Percentiles rank a stretch among this genome's conserved stretches.
Conservation (phyloP, 768 basidiomycete genomes). For the Russula griseocarnosa region DNA sequence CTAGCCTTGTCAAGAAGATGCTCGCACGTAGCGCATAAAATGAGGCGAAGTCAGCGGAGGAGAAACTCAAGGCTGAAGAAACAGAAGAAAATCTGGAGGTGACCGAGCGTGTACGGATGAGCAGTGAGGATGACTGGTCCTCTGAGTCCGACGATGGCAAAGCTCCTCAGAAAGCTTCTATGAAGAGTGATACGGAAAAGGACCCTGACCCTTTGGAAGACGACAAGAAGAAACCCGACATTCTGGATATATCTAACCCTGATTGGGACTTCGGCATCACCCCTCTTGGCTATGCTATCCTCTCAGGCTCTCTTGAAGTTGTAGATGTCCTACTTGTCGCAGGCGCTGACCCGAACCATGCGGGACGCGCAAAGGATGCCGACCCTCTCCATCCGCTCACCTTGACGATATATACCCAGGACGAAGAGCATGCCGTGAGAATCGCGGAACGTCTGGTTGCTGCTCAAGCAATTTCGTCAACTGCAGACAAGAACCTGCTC, state of each 20-base stretch:
- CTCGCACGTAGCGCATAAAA: conserved; percentile 45
- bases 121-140: conserved; percentile 29
- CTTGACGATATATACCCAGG: conserved; percentile 31
- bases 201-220: conserved; percentile 47
- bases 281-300: conserved; percentile 49
- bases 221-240: conserved; percentile 46
- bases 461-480: conserved; percentile 32
- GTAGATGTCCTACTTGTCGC: conserved; percentile 46
- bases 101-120: conserved; percentile 26
- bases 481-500: conserved; percentile 32
- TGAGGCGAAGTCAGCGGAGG: conserved; percentile 31
- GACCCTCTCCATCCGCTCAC: conserved; percentile 32
- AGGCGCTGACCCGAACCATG: conserved; percentile 45
- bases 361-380: conserved; percentile 34
- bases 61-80: conserved; percentile 27
- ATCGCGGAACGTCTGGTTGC: conserved; percentile 34
- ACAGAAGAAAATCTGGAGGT: conserved; percentile 7
- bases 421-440: conserved; percentile 29
- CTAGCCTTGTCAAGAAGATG: conserved; percentile 45
- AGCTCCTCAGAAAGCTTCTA: conserved; percentile 28
- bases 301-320: conserved; percentile 43
- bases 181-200: conserved; percentile 30
- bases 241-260: conserved; percentile 49
- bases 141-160: conserved; percentile 18
- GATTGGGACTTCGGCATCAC: conserved; percentile 61